Percentiles rank a stretch among this genome's conserved stretches.
Conservation (phyloP, 768 basidiomycete species). For the Ephemerocybe angulata region DNA sequence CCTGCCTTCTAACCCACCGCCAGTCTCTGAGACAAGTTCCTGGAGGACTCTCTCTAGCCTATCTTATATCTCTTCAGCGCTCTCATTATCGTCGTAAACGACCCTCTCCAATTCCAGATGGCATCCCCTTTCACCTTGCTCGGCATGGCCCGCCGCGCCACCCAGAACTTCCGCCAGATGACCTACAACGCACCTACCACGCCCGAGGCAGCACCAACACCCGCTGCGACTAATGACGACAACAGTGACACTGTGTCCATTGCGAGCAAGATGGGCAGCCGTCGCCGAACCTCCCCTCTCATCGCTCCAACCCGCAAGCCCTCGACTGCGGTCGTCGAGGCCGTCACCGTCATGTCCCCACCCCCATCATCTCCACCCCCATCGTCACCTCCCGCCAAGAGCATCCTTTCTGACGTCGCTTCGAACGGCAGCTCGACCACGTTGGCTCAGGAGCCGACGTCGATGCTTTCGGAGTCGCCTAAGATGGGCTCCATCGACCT, state of each 20-base stretch:
- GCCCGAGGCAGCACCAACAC: background rate
- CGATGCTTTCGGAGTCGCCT: slow-evolving; percentile 1
- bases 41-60: background rate
- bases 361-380: background rate
- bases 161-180: background rate
- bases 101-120: background rate
- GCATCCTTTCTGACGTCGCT: background rate
- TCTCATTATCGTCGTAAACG: background rate
- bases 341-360: background rate
- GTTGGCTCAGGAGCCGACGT: slow-evolving; percentile 1
- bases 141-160: slow-evolving; percentile 4
- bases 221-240: background rate
- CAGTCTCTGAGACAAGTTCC: background rate
- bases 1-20: background rate
- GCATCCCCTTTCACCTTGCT: background rate
- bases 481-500: background rate
- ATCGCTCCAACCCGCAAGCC: background rate
- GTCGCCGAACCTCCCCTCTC: background rate
- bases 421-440: background rate
- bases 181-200: background rate
- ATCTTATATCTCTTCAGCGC: background rate
- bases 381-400: background rate
- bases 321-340: background rate
- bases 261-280: background rate
- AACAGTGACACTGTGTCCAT: slow-evolving; percentile 1